phyloP scores from a whole-genome alignment of 371 early-diverging fungal species.

The Chytridiales sp. region DNA sequence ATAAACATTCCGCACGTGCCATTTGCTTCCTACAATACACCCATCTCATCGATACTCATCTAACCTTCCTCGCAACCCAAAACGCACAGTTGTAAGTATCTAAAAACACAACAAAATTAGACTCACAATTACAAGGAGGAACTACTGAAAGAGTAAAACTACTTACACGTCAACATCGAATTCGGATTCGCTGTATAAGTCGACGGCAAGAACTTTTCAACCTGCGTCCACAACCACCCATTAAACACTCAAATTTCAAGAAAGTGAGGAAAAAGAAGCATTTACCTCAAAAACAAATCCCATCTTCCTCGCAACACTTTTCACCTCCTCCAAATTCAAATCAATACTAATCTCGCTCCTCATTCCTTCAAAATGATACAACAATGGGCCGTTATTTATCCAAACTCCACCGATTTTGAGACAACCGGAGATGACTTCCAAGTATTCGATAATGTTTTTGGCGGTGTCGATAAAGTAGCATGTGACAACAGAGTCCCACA shows the following conservation, averaged over 20 bases:
- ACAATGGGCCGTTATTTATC: constrained; percentile 93
- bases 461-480: constrained; percentile 98
- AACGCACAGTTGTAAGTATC: constrained; percentile 29
- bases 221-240: constrained; percentile 40
- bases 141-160: not conserved
- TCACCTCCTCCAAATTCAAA: constrained; percentile 80
- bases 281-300: constrained; percentile 73
- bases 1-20: too few species aligned
- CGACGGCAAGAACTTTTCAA: constrained; percentile 55
- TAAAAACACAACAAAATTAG: not conserved
- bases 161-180: constrained; percentile 72
- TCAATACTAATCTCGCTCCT: constrained; percentile 79
- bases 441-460: constrained; percentile 82
- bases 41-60: too few species aligned
- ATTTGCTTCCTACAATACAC: too few species aligned
- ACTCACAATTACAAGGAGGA: not conserved
- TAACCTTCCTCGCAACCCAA: constrained; percentile 29
- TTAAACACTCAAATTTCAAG: constrained; percentile 2
- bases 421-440: constrained; percentile 73
- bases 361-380: constrained; percentile 90
- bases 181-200: constrained; percentile 74
- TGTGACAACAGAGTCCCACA: constrained; percentile 88
- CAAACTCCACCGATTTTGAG: constrained; percentile 85
- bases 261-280: not conserved
- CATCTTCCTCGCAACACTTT: constrained; percentile 57